Evolutionary conservation across 2,329 filamentous ascomycete species (phyloP).

Genomic region (Capronia epimyces): DNA sequence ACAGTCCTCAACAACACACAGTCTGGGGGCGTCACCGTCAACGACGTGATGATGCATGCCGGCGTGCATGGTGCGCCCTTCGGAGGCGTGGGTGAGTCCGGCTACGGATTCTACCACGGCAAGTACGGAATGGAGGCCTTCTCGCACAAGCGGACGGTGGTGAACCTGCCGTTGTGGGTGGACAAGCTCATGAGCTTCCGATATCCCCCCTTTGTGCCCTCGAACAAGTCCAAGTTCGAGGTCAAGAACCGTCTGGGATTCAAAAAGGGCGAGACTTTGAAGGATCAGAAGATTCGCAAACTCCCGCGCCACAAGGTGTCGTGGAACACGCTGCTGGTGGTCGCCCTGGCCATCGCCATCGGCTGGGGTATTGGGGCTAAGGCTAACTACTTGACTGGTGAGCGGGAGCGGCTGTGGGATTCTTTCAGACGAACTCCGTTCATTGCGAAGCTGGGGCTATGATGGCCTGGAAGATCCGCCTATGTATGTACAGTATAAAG

Average conservation of each 20-base stretch:
- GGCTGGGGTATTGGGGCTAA: too few relatives aligned
- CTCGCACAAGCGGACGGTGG: constrained; percentile 32
- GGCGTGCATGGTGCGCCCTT: constrained; percentile 43
- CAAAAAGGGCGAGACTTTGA: constrained; percentile 18
- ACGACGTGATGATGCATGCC: constrained; percentile 46
- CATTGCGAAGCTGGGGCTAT: too few relatives aligned
- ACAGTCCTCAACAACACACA: constrained; percentile 33
- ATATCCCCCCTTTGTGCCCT: constrained; percentile 21
- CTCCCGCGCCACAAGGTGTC: too few relatives aligned
- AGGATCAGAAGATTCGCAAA: constrained; percentile 12
- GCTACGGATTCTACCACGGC: constrained; percentile 48
- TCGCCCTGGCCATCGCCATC: too few relatives aligned
- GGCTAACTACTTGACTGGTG: too few relatives aligned
- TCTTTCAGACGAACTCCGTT: too few relatives aligned
- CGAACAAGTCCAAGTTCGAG: not conserved
- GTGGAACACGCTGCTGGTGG: too few relatives aligned
- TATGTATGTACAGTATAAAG: too few relatives aligned
- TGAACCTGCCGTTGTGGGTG: constrained; percentile 24
- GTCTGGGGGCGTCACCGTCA: constrained; percentile 50
- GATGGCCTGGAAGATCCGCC: too few relatives aligned
- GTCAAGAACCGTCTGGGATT: constrained; percentile 2
- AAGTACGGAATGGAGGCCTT: constrained; percentile 44
- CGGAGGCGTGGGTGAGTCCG: constrained; percentile 49
- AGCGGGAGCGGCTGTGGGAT: too few relatives aligned
- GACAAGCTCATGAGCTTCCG: constrained; percentile 26